Base-by-base conservation (phyloP, 306 rosid genomes). In the Senna tora region DNA sequence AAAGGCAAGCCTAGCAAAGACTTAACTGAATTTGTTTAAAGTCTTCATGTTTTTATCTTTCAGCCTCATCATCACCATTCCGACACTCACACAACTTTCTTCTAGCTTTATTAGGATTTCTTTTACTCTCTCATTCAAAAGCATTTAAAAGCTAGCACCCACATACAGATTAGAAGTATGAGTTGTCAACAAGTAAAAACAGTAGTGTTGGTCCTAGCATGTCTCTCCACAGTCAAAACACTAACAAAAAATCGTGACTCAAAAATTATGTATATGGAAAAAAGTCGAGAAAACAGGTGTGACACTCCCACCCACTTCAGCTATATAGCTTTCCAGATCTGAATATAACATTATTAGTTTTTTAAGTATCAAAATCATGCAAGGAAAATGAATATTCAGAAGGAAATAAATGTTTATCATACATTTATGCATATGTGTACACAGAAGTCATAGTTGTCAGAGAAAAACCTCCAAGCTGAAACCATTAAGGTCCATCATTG, bases 21-120 rank as follows among this genome's bases (percentile, higher is more conserved):
- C 46, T 67, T 81, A 67, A 73, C 66, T 34, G 86, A 39, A 25
- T 25, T 25, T 25, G 30, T 25, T 25, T 50, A 66, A 77, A 77
- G 76, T 15, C 81, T 69, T 77, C 2, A 4, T 69, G 30, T 39
- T 28, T 25, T 25, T 1, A 25, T 25, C 30, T 25, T 25, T 25
- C 30, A 25, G 30, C 3, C 3, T 3, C 30, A 25, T 25, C 30
- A 25, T 25, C 30, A 25, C 30, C 30, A 25, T 25, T 25, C 30
- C 30, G 3, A 25, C 30, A 25, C 30, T 25, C 30, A 25, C 30
- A 25, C 30, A 25, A 25, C 30, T 25, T 25, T 25, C 3, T 25
- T 25, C 30, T 25, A 25, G 30, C 30, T 25, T 25, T 25, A 25
- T 25, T 25, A 25, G 30, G 30, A 1, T 25, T 25, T 25, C 30